Percentiles rank a stretch among this genome's conserved stretches.
Evolutionary conservation across 1,139 yeast species (phyloP).

Genomic region (Lodderomyces jiufengensis): DNA sequence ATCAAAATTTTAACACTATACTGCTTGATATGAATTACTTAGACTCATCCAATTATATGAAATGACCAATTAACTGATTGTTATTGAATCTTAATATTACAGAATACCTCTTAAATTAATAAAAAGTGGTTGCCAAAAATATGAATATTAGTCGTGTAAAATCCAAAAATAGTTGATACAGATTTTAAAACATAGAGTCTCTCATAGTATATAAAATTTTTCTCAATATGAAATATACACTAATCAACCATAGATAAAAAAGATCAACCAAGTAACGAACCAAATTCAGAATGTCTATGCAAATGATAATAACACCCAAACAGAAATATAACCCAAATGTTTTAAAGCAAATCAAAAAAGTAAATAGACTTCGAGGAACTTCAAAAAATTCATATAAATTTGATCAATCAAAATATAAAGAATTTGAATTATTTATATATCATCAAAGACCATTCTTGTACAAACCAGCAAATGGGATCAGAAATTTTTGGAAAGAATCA

Average conservation of each 20-base stretch:
- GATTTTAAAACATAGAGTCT: neutral
- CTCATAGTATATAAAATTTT: no score
- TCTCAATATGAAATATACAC: neutral
- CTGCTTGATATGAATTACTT: no score
- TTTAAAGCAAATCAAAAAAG: slow-evolving; percentile 28
- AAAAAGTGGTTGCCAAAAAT: no score
- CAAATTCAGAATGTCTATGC: slow-evolving; percentile 3
- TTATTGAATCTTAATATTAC: no score
- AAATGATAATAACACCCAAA: slow-evolving; percentile 3
- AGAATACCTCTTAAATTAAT: neutral
- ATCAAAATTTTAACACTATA: no score
- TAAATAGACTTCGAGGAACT: slow-evolving; percentile 40
- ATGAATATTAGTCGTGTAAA: no score
- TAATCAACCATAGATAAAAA: neutral
- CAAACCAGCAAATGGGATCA: slow-evolving; percentile 36
- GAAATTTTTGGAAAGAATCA: slow-evolving; percentile 64
- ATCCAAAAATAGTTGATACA: neutral
- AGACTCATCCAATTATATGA: no score
- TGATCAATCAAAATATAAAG: slow-evolving; percentile 21
- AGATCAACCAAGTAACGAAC: neutral
- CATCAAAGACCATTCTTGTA: slow-evolving; percentile 14
- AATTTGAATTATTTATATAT: slow-evolving; percentile 23
- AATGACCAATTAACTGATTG: no score
- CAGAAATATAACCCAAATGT: slow-evolving; percentile 9
- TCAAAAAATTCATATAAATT: slow-evolving; percentile 33